These are phyloP conservation scores for Sonneratia caseolaris DNA, from an alignment of 345 rosid species.

Conservation along the genomic window DNA sequence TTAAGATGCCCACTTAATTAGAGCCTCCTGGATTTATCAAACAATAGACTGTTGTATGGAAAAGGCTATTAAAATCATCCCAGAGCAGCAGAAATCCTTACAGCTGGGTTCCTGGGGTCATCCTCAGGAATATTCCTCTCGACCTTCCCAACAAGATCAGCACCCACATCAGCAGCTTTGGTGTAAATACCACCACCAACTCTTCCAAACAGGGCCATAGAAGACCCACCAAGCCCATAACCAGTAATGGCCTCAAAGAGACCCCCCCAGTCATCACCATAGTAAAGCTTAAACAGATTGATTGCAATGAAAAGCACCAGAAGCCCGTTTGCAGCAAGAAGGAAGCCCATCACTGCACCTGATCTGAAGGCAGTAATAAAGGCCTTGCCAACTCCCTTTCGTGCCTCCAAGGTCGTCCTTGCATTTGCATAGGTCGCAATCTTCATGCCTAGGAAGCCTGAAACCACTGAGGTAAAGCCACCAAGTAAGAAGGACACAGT, in stretches of 20 bases:
- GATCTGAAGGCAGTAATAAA: constrained; percentile 67
- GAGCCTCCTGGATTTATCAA: not conserved
- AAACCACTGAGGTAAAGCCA: constrained; percentile 59
- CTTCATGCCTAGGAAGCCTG: constrained; percentile 94
- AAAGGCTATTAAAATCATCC: not conserved
- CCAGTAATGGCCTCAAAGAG: constrained; percentile 82
- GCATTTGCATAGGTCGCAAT: constrained; percentile 89
- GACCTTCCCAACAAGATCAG: constrained; percentile 80
- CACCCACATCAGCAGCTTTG: constrained; percentile 88
- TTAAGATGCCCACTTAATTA: not conserved
- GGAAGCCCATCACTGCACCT: constrained; percentile 82
- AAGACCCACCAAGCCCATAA: constrained; percentile 83
- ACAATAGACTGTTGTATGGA: not conserved
- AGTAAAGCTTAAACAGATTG: constrained; percentile 61
- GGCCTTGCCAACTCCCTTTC: constrained; percentile 87
- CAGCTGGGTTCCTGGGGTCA: constrained; percentile 83
- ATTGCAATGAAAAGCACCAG: constrained; percentile 60
- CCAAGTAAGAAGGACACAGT: constrained; percentile 69
- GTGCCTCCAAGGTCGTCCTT: constrained; percentile 80
- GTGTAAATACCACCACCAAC: constrained; percentile 85
- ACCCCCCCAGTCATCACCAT: constrained; percentile 75
- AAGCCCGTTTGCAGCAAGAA: constrained; percentile 73
- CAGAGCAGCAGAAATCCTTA: constrained; percentile 20
- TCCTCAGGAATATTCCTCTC: constrained; percentile 80
- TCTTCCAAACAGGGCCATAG: constrained; percentile 81